Conservation (phyloP, 78 protist genomes). For the Dictyostelium purpureum region DNA sequence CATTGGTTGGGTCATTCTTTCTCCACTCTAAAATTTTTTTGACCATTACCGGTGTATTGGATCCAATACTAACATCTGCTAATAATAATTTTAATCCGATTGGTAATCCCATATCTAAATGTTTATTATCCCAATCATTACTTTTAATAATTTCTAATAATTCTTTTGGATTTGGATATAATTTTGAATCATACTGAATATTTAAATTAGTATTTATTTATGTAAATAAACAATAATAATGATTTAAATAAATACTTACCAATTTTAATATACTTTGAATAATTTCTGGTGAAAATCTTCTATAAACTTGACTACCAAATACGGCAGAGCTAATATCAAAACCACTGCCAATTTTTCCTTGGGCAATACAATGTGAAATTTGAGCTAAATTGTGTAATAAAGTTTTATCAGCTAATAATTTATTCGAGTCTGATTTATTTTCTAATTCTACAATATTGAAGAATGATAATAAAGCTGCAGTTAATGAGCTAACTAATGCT, state of each 20-base stretch:
- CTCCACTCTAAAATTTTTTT: conserved; percentile 84
- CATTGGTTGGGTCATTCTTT: not conserved
- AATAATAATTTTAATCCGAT: conserved; percentile 70
- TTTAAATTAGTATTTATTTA: not conserved
- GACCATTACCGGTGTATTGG: conserved; percentile 88
- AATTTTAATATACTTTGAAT: conserved; percentile 32
- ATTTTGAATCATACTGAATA: not conserved
- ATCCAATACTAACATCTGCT: conserved; percentile 86
- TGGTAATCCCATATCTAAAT: conserved; percentile 76
- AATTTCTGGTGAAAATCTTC: conserved; percentile 83
- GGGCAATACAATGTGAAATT: conserved; percentile 89
- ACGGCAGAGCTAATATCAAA: conserved; percentile 90
- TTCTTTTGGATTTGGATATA: conserved; percentile 14
- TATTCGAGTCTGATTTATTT: not conserved
- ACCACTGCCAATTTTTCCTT: conserved; percentile 92
- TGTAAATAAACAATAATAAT: not conserved
- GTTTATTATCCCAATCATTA: conserved; percentile 67
- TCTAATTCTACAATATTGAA: conserved; percentile 22
- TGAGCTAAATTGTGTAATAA: conserved; percentile 87
- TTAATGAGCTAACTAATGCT: conserved; percentile 78
- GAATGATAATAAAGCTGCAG: conserved; percentile 60
- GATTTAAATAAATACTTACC: not conserved
- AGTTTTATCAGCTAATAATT: not conserved
- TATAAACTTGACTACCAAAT: conserved; percentile 84
- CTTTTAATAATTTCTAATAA: not conserved